Evolutionary conservation across 495 filamentous ascomycete genomes (phyloP), one percentile per base, ranked within the genome.

Genomic region (Saxophila tyrrhenica): DNA sequence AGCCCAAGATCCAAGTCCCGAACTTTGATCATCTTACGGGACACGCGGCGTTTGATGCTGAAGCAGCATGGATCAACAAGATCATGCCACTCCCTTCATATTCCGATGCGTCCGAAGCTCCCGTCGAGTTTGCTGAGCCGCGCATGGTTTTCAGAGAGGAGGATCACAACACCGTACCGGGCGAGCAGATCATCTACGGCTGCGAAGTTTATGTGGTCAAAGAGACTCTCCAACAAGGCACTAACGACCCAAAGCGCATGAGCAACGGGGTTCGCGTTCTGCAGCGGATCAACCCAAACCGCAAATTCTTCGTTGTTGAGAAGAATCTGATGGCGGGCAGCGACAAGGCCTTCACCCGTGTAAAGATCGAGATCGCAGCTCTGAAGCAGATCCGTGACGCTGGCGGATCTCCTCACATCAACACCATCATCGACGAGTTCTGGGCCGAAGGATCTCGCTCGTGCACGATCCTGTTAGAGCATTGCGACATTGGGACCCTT

Each of bases 401-500:
- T 23, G 50, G 43, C 17, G 42, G 3, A 2, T 56, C 55, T 35
- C 24, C 15, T 3, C 50, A 62, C 24, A 47, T 63, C 50, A 52
- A 58, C 39, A 1, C 39, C 13, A 48, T 61, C 44, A 11, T 51
- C 35, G 52, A 56, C 21, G 44, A 29, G 10, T 63, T 58, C 50
- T n/a, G 48, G 16, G 51, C 53, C 5, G 29, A 35, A 35, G 29
- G 29, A 35, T 35, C 29, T 5, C 29, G 13, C 7, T 7, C 29
- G 5, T 35, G 7, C 13, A 13, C 13, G 29, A 7, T 65, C 0
- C 53, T 51, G 29, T 10, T 65, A 11, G 57, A 65, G 43, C 45
- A 56, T 48, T 63, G 61, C 41, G 58, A 65, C 48, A 15, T 21
- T 11, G 51, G 50, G 7, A 56, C 52, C 9, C 32, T 61, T 5